Base-by-base conservation (phyloP, 805 yeast species). In the Blastobotrys attinorum region DNA sequence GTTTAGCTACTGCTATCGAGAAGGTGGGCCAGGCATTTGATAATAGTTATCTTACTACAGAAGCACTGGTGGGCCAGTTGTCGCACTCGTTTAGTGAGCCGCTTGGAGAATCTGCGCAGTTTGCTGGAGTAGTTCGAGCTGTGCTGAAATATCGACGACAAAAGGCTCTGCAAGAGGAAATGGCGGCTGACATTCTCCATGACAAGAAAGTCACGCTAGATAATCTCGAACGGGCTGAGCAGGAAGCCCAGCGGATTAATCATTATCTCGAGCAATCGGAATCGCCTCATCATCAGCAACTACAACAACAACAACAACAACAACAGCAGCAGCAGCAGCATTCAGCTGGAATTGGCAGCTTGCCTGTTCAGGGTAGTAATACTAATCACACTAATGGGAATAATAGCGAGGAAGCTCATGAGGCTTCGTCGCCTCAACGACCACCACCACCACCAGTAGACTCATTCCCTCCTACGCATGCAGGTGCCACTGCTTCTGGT, bases 1-100 rank as follows among this genome's bases (percentile, higher is more conserved):
- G 53, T 17, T 53, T 69, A 35, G 69, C 92, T 1, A 57, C 77
- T 3, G 69, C 79, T 2, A 71, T 86, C 47, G 97, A 92, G 58
- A 77, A 79, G 49, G 76, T 87, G 22, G 97, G 97, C 1, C 88
- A 84, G 56, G 82, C 88, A 1, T 79, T 85, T 49, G 97, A 92
- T 60, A 74, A 73, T 64, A 45, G 67, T 37, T 71, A 69, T 56
- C 59, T 76, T 48, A 58, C 77, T n/a, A 65, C 78, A 49, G 67
- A 77, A 53, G 58, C 72, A 1, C 66, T 81, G 8, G 73, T 77
- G 3, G 62, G 69, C 10, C 73, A 73, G 31, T 61, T 81, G 40
- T 76, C 75, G 41, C 71, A 77, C 1, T 76, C 76, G 43, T 80
- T 79, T 53, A 71, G 77, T 5, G 87, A 81, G 56, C 86, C 86